Evolutionary conservation across 331 rosid species (phyloP), one percentile per base, ranked within the genome.

Genomic region (Prunus yedoensis): DNA sequence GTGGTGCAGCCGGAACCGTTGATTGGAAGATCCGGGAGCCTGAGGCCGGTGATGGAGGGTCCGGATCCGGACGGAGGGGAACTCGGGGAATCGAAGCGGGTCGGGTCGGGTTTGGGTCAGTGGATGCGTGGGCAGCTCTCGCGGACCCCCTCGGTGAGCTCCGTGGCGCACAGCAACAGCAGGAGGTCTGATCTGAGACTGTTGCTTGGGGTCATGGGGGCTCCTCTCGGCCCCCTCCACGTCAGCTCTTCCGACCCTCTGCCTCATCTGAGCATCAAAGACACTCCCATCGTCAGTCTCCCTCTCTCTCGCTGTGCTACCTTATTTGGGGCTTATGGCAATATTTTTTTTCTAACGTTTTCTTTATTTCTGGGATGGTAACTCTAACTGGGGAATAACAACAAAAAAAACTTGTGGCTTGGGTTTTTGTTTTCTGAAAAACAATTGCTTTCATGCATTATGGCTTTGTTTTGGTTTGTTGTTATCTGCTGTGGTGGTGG

Each of bases 101-200:
- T 75, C 68, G 91, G 97, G 79, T 92, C 98, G 70, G 94, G 98
- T 0, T 59, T 95, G 4, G 96, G 98, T 0, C 87, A 89, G 27
- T 95, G 99, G 99, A 84, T 95, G 96, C 89, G 84, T 64, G 99
- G 91, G 1, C 99, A 95, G 62, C 83, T 95, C 1, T 83, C 91
- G 13, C 87, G 99, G 35, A 83, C 97, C 46, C 93, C 97, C 14
- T 90, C 97, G 0, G 80, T 82, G 0, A 69, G 89, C 18, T 88
- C 88, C 10, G 47, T 73, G 50, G 86, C 91, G 13, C 83, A 70
- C 18, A 65, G n/a, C 51, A 60, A 61, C 49, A 74, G 9, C 78
- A 85, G 79, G 83, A 83, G 94, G 91, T 89, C 98, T 85, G 99
- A 95, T 88, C 92, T 95, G 87, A 88, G 98, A 65, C 93, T 95